phyloP scores from a whole-genome alignment of 176 grass and related monocot species.

The Oryza glaberrima region DNA sequence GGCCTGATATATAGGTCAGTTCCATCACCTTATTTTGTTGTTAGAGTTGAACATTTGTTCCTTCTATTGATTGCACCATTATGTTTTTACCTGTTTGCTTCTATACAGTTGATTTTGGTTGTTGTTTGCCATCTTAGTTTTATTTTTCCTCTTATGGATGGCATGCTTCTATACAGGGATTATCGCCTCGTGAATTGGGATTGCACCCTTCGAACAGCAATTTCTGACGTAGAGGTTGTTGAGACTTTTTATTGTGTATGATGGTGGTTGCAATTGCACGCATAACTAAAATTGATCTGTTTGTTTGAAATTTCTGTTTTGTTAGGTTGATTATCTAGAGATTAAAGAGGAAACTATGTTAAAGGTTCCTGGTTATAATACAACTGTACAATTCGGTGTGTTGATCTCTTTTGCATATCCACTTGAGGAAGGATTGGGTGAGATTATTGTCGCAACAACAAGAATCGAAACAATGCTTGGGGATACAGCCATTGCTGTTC shows the following conservation, averaged over 20 bases:
- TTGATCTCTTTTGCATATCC: conserved; percentile 84
- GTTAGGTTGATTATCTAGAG: conserved; percentile 59
- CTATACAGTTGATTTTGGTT: too few species aligned
- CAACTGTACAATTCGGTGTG: conserved; percentile 71
- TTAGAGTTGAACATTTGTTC: not conserved
- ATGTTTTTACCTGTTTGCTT: too few species aligned
- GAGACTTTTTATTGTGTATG: not conserved
- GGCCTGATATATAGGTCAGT: conserved; percentile 79
- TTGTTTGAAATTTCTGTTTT: not conserved
- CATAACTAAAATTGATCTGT: not conserved
- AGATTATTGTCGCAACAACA: conserved; percentile 78
- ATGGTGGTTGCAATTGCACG: not conserved
- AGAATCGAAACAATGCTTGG: conserved; percentile 85
- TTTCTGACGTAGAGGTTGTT: conserved; percentile 65
- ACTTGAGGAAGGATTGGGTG: conserved; percentile 60
- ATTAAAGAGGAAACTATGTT: conserved; percentile 68
- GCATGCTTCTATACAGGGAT: conserved; percentile 27
- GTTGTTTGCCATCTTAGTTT: not conserved
- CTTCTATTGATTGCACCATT: not conserved
- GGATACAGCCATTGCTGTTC: conserved; percentile 54
- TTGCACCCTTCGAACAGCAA: conserved; percentile 80
- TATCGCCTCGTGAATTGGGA: conserved; percentile 89
- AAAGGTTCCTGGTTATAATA: conserved; percentile 69
- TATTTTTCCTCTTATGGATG: not conserved
- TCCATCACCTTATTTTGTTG: conserved; percentile 7